Conservation (phyloP, 208 protist genomes). For the Trypanosoma lewisi region DNA sequence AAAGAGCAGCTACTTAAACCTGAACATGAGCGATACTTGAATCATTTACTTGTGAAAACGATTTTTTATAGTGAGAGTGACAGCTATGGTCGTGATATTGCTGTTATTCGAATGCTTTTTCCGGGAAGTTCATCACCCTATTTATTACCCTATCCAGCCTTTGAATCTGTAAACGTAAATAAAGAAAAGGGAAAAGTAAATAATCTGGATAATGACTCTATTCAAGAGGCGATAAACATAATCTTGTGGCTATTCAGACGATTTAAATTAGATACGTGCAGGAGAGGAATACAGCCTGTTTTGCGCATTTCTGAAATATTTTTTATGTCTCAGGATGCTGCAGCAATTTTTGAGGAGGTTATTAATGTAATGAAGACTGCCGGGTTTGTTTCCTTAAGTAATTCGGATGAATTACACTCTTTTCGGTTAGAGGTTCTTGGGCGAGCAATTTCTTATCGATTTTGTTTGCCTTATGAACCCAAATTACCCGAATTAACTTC, state of each 20-base stretch:
- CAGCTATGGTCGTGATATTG: not conserved
- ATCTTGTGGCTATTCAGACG: conserved; percentile 68
- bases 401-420: conserved; percentile 14
- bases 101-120: conserved; percentile 15
- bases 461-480: conserved; percentile 37
- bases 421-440: conserved; percentile 50
- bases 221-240: conserved; percentile 27
- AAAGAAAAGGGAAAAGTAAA: conserved; percentile 16
- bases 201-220: conserved; percentile 5
- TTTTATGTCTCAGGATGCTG: conserved; percentile 40
- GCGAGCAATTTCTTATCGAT: conserved; percentile 57
- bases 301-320: conserved; percentile 33
- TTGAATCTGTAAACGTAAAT: conserved; percentile 13
- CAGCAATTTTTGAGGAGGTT: conserved; percentile 34
- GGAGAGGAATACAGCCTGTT: conserved; percentile 45
- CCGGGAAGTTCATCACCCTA: not conserved
- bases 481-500: conserved; percentile 36
- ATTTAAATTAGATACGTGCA: conserved; percentile 47
- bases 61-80: conserved; percentile 15
- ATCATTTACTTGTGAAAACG: conserved; percentile 9
- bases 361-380: conserved; percentile 32
- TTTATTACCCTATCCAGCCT: not conserved
- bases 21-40: conserved; percentile 25
- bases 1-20: conserved; percentile 42
- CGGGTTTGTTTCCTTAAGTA: conserved; percentile 31